phyloP scores from a whole-genome alignment of 257 asterid genomes.

The Solanum chmielewskii region DNA sequence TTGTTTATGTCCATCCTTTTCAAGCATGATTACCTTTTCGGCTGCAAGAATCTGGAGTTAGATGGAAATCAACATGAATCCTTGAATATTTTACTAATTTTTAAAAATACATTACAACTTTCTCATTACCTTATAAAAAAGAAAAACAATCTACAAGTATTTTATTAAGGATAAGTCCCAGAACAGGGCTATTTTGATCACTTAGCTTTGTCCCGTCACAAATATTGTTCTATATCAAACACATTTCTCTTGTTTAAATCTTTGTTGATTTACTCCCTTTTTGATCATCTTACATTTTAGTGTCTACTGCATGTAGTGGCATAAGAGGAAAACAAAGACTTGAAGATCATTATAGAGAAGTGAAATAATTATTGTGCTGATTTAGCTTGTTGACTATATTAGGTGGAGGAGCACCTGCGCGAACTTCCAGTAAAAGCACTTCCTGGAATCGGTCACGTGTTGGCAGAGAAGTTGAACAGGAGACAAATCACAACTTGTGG shows the following conservation, averaged over 20 bases:
- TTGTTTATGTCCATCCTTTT: neutral
- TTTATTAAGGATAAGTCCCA: neutral
- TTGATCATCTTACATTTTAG: neutral
- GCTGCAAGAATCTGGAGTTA: neutral
- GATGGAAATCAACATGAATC: neutral
- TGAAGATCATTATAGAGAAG: neutral
- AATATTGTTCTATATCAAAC: neutral
- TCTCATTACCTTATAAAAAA: neutral
- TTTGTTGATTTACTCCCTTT: neutral
- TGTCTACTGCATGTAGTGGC: neutral
- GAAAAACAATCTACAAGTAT: neutral
- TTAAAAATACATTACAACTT: neutral
- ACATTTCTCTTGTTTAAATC: neutral
- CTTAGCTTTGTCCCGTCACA: neutral
- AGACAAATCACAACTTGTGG: conserved; percentile 66
- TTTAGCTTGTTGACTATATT: conserved; percentile 8
- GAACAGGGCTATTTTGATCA: neutral
- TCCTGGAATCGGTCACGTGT: conserved; percentile 86
- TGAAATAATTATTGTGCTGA: neutral
- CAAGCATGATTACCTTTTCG: neutral
- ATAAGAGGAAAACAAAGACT: neutral
- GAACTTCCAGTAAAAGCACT: conserved; percentile 89
- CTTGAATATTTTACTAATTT: neutral
- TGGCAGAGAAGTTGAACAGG: conserved; percentile 66
- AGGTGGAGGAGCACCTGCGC: conserved; percentile 66